A percentile compares a stretch with the other conserved stretches of the same genome.
phyloP scores from a whole-genome alignment of 768 basidiomycete genomes.

The Cystofilobasidium macerans region DNA sequence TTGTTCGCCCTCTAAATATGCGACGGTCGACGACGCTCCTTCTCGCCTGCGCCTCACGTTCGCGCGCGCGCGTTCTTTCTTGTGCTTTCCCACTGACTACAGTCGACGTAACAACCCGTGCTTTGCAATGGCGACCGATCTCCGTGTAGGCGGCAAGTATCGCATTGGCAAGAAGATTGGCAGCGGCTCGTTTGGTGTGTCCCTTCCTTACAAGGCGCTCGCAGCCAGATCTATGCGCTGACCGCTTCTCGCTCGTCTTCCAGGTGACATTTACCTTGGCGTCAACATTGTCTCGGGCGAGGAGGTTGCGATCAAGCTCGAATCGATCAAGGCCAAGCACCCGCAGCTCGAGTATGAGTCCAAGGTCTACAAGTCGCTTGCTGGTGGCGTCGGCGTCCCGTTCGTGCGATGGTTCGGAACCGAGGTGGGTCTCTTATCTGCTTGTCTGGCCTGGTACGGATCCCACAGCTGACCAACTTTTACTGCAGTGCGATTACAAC shows the following conservation, averaged over 20 bases:
- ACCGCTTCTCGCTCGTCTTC: not conserved
- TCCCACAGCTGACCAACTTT: not conserved
- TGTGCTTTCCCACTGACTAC: not conserved
- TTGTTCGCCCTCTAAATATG: not conserved
- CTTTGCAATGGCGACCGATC: constrained; percentile 26
- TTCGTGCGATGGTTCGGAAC: constrained; percentile 87
- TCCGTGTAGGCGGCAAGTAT: constrained; percentile 27
- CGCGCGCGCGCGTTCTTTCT: not conserved
- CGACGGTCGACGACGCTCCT: constrained; percentile 3
- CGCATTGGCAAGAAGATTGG: constrained; percentile 28
- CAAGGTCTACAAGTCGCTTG: constrained; percentile 81
- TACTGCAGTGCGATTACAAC: constrained; percentile 85
- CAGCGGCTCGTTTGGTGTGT: constrained; percentile 26
- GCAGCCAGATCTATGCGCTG: not conserved
- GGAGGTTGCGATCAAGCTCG: constrained; percentile 99
- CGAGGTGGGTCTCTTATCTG: constrained; percentile 43
- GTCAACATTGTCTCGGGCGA: constrained; percentile 99
- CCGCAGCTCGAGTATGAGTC: constrained; percentile 91
- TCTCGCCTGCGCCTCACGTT: not conserved
- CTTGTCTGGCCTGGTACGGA: not conserved
- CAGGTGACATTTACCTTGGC: constrained; percentile 97
- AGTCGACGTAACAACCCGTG: not conserved
- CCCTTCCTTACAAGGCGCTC: not conserved
- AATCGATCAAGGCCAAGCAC: constrained; percentile 99
- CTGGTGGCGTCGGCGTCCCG: constrained; percentile 77